These are phyloP conservation scores for Kappamyces sp. DNA, from an alignment of 192 early-diverging fungal genomes.

Conservation along the genomic window DNA sequence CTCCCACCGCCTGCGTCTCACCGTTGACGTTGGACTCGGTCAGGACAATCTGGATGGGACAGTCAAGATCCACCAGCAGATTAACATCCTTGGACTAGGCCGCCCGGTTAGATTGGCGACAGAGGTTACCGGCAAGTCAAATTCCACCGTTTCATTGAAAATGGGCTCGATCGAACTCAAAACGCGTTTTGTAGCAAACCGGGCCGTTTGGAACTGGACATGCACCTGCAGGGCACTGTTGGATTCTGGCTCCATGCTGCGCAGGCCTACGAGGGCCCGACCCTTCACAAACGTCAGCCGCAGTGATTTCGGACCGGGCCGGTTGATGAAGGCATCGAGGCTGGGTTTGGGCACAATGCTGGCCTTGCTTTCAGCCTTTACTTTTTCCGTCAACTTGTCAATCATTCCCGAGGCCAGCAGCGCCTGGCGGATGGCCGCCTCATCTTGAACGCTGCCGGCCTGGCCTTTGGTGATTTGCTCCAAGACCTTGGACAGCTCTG, in stretches of 20 bases:
- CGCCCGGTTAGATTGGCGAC: background rate
- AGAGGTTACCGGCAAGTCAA: constrained; percentile 1
- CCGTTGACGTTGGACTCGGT: background rate
- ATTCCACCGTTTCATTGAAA: constrained; percentile 9
- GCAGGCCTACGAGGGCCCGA: constrained; percentile 1
- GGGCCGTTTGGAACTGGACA: background rate
- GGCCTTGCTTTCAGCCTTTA: background rate
- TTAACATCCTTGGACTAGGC: background rate
- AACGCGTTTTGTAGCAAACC: background rate
- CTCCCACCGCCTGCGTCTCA: constrained; percentile 1
- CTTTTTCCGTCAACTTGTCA: constrained; percentile 5
- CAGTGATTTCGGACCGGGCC: background rate
- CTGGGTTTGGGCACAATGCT: background rate
- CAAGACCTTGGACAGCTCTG: constrained; percentile 12
- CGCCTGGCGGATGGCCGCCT: background rate
- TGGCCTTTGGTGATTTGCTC: constrained; percentile 7
- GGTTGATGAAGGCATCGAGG: background rate
- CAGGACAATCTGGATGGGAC: constrained; percentile 4
- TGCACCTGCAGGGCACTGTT: constrained; percentile 2
- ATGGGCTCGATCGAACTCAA: constrained; percentile 11
- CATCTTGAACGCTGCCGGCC: constrained; percentile 6
- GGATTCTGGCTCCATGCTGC: constrained; percentile 6
- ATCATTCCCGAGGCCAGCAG: constrained; percentile 7
- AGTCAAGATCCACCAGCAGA: background rate
- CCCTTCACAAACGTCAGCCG: constrained; percentile 7